Base-by-base conservation (phyloP, 129 eudicot species). In the Artemisia tridentata region DNA sequence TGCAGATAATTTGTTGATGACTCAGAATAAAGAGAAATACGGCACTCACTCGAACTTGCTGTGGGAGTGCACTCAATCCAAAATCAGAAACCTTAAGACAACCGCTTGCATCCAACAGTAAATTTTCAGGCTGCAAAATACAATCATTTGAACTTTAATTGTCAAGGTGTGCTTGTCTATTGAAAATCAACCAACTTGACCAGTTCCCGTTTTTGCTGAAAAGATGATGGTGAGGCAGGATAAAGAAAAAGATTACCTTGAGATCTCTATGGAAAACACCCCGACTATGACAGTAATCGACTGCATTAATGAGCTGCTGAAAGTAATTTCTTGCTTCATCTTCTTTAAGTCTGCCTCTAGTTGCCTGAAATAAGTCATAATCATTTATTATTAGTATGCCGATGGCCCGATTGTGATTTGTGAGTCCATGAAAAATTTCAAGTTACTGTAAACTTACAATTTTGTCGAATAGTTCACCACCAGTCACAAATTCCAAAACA, bases 261-360 rank as follows among this genome's bases (percentile, higher is more conserved):
- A 95, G 96, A 81, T 95, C 99, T 74, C 99, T 82, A 67, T 95
- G 99, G 75, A 80, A 95, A 73, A 95, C 99, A 58, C 99, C 96
- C 29, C 99, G 89, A 84, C 99, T 95, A 68, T 95, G 99, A 68
- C 99, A 95, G 78, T 85, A 95, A 75, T 95, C 99, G 2, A 95
- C 99, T 2, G 99, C 91, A 82, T 95, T 95, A 52, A 95, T 77
- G 64, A 95, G 96, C 85, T 95, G 99, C 83, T 95, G 99, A 81
- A 95, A 95, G 63, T 95, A 95, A 63, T 86, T 90, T 43, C 99
- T 86, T 38, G 99, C 97, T 80, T 95, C 99, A 73, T 95, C 99
- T 90, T 95, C 99, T 80, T 90, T 90, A 79, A 95, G 84, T 82
- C 95, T 84, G 15, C 99, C 99, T 81, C 75, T 86, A 55, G 87